Base-by-base conservation (phyloP, 139 green algal species). In the Penium margaritaceum region DNA sequence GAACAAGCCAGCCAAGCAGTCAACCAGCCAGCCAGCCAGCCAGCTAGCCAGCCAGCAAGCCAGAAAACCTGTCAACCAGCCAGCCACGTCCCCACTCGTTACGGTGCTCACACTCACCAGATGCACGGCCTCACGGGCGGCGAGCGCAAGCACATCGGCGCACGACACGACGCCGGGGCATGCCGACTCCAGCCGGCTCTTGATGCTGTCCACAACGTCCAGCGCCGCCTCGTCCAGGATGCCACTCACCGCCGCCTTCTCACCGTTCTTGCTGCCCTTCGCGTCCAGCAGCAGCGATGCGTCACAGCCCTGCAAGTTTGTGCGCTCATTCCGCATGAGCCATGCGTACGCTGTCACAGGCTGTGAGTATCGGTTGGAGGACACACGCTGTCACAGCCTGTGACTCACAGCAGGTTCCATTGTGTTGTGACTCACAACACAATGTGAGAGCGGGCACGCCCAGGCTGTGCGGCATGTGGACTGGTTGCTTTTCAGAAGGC, bases 91-190 rank as follows among this genome's bases (percentile, higher is more conserved):
- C n/a, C n/a, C n/a, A n/a, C n/a, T n/a, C n/a, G n/a, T n/a, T n/a
- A n/a, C n/a, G n/a, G n/a, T n/a, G n/a, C n/a, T n/a, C n/a, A n/a
- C n/a, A n/a, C n/a, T n/a, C n/a, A n/a, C n/a, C n/a, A n/a, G n/a
- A n/a, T n/a, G n/a, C n/a, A n/a, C n/a, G n/a, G 60, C 32, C 17
- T 67, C 60, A 32, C 33, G 15, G 2, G 33, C 19, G 29, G 60
- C 30, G 29, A 67, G 60, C 4, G 60, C 33, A 15, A 67, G 7
- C 30, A 67, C 44, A 0, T 67, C 60, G 14, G 60, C 60, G 60
- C 60, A 67, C 17, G 30, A 46, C 17, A 67, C 60, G 60, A 44
- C 34, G 60, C 60, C 34, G 0, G 60, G 60, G 60, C 60, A 67
- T 29, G 27, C 4, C 29, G 60, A 17, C 60, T 67, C 60, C 2